Evolutionary conservation across 768 basidiomycete genomes (phyloP).

Genomic region (Tricholoma saponaceum): DNA sequence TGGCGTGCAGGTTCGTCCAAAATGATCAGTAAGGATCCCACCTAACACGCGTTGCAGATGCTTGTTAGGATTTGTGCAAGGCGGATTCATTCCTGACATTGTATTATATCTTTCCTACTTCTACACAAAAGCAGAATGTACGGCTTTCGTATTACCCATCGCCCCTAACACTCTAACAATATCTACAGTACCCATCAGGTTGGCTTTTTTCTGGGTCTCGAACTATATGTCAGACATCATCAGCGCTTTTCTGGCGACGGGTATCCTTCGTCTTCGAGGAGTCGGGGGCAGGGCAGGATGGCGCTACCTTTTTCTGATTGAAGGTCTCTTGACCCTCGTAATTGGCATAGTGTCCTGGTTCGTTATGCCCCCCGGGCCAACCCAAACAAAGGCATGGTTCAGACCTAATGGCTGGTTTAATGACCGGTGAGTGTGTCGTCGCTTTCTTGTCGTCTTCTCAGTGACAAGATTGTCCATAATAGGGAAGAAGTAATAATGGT

Average conservation of each 20-base stretch:
- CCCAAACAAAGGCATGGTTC: constrained; percentile 57
- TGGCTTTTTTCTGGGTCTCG: constrained; percentile 68
- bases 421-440: constrained; percentile 37
- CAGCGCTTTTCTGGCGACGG: constrained; percentile 61
- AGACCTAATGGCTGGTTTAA: constrained; percentile 64
- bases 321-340: constrained; percentile 45
- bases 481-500: constrained; percentile 65
- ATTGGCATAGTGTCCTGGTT: constrained; percentile 51
- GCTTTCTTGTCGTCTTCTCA: background rate
- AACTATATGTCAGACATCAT: constrained; percentile 52
- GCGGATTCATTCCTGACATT: constrained; percentile 61
- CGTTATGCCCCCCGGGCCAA: constrained; percentile 60
- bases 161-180: background rate
- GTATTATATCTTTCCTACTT: constrained; percentile 65
- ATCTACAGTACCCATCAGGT: constrained; percentile 52
- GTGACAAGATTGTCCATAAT: background rate
- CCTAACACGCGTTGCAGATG: background rate
- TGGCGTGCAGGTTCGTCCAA: constrained; percentile 41
- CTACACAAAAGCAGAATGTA: constrained; percentile 55
- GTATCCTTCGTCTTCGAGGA: constrained; percentile 52
- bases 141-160: constrained; percentile 15
- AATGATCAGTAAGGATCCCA: background rate
- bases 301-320: constrained; percentile 57
- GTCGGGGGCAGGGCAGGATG: constrained; percentile 51
- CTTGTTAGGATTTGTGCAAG: constrained; percentile 57